Conservation (phyloP, 202 grass and related monocot genomes). For the Panicum virgatum region DNA sequence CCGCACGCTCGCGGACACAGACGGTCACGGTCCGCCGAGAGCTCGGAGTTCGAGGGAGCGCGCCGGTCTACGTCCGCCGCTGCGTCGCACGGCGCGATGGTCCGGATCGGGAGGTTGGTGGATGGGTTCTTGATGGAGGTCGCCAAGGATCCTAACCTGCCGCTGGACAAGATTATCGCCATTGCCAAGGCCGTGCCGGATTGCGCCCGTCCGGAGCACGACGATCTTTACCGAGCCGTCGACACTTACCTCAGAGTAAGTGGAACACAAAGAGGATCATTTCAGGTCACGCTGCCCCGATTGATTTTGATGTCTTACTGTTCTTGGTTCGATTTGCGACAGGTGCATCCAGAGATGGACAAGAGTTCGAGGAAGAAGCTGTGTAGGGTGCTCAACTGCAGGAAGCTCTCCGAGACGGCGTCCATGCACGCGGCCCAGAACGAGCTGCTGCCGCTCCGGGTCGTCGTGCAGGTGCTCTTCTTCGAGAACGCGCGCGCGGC, state of each 20-base stretch:
- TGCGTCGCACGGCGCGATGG: conserved; percentile 60
- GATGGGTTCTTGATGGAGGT: conserved; percentile 80
- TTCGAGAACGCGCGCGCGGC: conserved; percentile 70
- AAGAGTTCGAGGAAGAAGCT: conserved; percentile 64
- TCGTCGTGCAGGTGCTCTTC: conserved; percentile 85
- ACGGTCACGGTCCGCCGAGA: conserved; percentile 64
- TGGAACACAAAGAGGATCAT: background rate
- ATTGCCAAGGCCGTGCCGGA: conserved; percentile 87
- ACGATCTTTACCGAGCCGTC: conserved; percentile 81
- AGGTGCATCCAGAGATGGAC: conserved; percentile 65
- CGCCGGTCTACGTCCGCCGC: conserved; percentile 45
- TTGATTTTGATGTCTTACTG: background rate
- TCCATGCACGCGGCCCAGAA: conserved; percentile 79
- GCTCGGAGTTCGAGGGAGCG: conserved; percentile 43
- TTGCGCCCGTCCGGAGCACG: conserved; percentile 67
- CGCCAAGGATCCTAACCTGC: conserved; percentile 66
- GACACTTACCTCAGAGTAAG: conserved; percentile 74
- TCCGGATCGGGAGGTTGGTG: conserved; percentile 67
- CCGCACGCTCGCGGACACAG: conserved; percentile 32
- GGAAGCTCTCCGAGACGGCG: conserved; percentile 69
- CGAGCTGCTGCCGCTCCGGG: conserved; percentile 68
- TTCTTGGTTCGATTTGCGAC: background rate
- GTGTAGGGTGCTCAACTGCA: conserved; percentile 80
- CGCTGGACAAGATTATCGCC: conserved; percentile 69
- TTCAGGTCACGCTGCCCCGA: background rate